A percentile compares a stretch with the other conserved stretches of the same genome.
Conservation (phyloP, 2,329 filamentous ascomycete species). For the Aspergillus costaricaensis region DNA sequence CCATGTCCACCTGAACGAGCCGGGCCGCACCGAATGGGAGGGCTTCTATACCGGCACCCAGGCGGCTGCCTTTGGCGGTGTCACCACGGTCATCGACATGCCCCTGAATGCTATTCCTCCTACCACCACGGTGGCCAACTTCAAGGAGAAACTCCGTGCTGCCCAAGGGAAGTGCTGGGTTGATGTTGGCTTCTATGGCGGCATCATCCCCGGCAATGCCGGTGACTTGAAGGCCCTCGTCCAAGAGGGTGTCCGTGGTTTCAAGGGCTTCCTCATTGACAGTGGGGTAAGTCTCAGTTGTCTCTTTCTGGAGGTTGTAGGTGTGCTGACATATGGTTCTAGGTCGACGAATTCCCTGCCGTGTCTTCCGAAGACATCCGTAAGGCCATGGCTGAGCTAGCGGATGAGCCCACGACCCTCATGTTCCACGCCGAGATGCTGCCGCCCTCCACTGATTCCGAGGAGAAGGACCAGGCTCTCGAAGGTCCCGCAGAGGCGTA, state of each 20-base stretch:
- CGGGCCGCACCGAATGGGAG: conserved; percentile 96
- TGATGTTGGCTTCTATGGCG: conserved; percentile 97
- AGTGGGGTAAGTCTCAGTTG: conserved; percentile 70
- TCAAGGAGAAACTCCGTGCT: conserved; percentile 83
- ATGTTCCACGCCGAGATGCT: conserved; percentile 99
- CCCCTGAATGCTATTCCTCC: conserved; percentile 95
- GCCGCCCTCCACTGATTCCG: conserved; percentile 77
- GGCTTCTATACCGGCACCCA: conserved; percentile 94
- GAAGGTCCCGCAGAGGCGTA: conserved; percentile 75
- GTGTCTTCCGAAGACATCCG: conserved; percentile 78
- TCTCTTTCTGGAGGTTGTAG: background rate
- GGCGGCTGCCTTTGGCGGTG: conserved; percentile 91
- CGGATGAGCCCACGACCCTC: conserved; percentile 79
- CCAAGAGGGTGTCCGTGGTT: conserved; percentile 82
- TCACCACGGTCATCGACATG: conserved; percentile 98
- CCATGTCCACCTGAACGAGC: conserved; percentile 96
- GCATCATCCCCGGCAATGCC: conserved; percentile 87
- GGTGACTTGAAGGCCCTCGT: conserved; percentile 77
- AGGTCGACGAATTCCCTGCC: conserved; percentile 95
- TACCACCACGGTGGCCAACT: conserved; percentile 80
- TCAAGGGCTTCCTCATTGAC: conserved; percentile 97
- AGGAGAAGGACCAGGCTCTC: conserved; percentile 69
- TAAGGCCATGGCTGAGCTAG: conserved; percentile 77
- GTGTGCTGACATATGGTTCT: conserved; percentile 17
- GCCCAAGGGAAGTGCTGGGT: conserved; percentile 92